phyloP scores from a whole-genome alignment of 2,329 filamentous ascomycete genomes.

The Diplodia intermedia region DNA sequence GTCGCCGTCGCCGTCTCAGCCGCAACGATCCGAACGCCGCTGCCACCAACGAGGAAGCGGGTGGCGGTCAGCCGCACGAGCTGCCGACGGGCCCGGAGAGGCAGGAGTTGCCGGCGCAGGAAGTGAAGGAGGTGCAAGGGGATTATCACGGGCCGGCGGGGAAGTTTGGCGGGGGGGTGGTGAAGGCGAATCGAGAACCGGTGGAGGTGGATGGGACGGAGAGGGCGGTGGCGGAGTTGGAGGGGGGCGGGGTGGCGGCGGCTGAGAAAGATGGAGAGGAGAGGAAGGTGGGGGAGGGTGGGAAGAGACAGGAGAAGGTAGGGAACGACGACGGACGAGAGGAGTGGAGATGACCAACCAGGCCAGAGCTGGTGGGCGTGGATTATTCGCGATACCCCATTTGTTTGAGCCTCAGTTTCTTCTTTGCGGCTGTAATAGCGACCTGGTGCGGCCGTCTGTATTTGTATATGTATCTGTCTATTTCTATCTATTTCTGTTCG shows the following conservation, averaged over 20 bases:
- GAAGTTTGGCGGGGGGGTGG: background rate
- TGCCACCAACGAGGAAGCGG: background rate
- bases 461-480: background rate
- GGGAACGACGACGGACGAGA: no score
- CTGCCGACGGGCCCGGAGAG: background rate
- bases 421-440: background rate
- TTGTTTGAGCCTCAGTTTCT: no score
- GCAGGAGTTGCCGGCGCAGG: background rate
- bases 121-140: background rate
- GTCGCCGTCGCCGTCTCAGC: background rate
- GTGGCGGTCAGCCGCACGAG: background rate
- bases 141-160: background rate
- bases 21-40: no score
- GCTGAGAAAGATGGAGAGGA: background rate
- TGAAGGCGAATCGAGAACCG: background rate
- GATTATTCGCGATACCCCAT: no score
- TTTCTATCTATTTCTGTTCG: background rate
- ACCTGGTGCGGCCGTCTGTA: no score
- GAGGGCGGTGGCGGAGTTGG: background rate
- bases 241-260: background rate
- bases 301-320: no score
- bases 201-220: background rate
- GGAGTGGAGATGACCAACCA: no score
- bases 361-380: no score
- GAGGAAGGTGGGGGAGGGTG: background rate